Evolutionary conservation across 805 yeast species (phyloP), one percentile per base, ranked within the genome.

Genomic region (Blastobotrys terrestris): DNA sequence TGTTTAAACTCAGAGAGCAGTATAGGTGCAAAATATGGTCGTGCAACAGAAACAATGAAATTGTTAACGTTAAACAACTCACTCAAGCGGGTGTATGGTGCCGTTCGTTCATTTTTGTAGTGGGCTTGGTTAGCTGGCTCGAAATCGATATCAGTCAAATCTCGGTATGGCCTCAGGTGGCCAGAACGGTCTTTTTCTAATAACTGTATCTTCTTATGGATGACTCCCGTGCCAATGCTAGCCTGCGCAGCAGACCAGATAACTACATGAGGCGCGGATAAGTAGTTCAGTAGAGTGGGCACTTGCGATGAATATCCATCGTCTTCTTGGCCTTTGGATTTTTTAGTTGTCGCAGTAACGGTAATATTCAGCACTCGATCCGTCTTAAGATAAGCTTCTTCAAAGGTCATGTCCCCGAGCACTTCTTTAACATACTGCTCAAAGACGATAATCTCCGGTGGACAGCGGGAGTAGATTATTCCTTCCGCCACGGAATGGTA

Each of bases 11-110:
- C 97, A 58, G 87, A 85, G 39, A 87, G 82, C 44, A 94, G 78
- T 53, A 92, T 72, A 0, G 98, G 97, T 0, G 97, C 96, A 60
- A 92, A 72, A 63, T 92, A 94, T 0, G 98, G 97, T 56, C 97
- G 77, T 6, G 98, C 96, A 58, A 92, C 74, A 18, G 97, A 87
- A 1, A 91, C 91, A 31, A 94, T 76, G 63, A 89, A 92, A 67
- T 91, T 95, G 68, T 94, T 94, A 20, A 94, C 98, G 62, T 94
- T 94, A 73, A 92, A 94, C 54, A 92, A 75, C 66, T 94, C 98
- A 0, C 97, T 85, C 47, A 92, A 76, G 51, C 96, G 74, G 0
- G 94, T 86, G 64, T 92, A 92, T 0, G 97, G 96, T 8, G 85
- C 80, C 42, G 78, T 76, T 60, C 76, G 65, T 60, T 79, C 63